Percentiles rank a stretch among this genome's conserved stretches.
These are phyloP conservation scores for Alternaria brassicae DNA, from an alignment of 2,329 filamentous ascomycete species.

Conservation along the genomic window DNA sequence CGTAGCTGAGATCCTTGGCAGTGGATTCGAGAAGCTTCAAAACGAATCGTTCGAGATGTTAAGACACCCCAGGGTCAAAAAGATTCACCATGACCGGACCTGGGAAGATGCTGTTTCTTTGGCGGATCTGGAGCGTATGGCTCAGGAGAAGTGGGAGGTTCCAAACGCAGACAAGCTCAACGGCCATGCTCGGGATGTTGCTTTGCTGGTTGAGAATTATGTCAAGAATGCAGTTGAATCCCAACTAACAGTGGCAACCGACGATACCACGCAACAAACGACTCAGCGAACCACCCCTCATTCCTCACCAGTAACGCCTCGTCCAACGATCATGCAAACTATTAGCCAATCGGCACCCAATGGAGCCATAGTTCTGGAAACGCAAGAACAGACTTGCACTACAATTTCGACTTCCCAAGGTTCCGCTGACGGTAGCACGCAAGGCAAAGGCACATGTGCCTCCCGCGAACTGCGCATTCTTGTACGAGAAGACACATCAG, in stretches of 20 bases:
- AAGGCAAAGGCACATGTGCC: slow-evolving; percentile 28
- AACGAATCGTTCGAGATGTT: slow-evolving; percentile 75
- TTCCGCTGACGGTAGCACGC: slow-evolving; percentile 27
- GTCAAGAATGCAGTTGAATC: slow-evolving; percentile 18
- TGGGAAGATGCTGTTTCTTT: slow-evolving; percentile 74
- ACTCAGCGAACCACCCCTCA: slow-evolving; percentile 27
- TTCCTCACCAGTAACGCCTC: slow-evolving; percentile 16
- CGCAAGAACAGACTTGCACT: slow-evolving; percentile 7
- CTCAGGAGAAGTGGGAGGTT: slow-evolving; percentile 58
- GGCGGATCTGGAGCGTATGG: slow-evolving; percentile 71
- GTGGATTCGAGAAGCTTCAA: slow-evolving; percentile 76
- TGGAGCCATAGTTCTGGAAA: not conserved
- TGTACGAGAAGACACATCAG: slow-evolving; percentile 31
- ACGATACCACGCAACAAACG: slow-evolving; percentile 32
- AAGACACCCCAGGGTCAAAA: slow-evolving; percentile 77
- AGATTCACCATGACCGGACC: slow-evolving; percentile 77
- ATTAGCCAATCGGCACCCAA: not conserved
- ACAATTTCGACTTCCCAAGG: slow-evolving; percentile 20
- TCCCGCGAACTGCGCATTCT: slow-evolving; percentile 27
- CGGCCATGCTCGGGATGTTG: slow-evolving; percentile 43
- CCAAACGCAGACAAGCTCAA: slow-evolving; percentile 36
- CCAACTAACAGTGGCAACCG: slow-evolving; percentile 25
- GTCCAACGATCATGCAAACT: not conserved
- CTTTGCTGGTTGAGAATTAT: slow-evolving; percentile 33
- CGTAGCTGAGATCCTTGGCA: slow-evolving; percentile 81